Evolutionary conservation across 208 protist genomes (phyloP), one percentile per base, ranked within the genome.

Genomic region (Leishmania major): DNA sequence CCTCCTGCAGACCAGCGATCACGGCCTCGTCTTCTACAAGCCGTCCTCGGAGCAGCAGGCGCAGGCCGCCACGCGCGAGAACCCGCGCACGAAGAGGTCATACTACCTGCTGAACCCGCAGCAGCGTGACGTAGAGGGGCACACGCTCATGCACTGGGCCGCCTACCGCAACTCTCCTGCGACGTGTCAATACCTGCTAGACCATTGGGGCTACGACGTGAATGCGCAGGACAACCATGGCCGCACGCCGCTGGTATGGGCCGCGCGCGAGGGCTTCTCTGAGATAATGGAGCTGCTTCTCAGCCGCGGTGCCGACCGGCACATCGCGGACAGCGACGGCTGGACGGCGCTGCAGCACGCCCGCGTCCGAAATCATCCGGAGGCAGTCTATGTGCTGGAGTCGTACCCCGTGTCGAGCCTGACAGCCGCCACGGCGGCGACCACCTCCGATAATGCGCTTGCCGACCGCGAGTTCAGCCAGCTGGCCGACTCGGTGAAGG

Each of bases 131-230:
- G 72, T 88, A 15, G 83, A 90, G 47, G 91, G 89, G 15, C 94
- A 96, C 87, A 83, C 88, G 17, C 79, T 97, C n/a, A 60, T 96
- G 82, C 92, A 96, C 81, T 97, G 92, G 91, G 91, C 92, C 8
- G 91, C 91, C 17, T 97, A 94, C 80, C 88, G 75, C 31, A 94
- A 95, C 85, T 90, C 83, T 19, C 73, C 85, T 43, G 77, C 88
- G 51, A 88, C 82, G 62, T 92, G 88, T 76, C 86, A 93, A 77
- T 97, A 94, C 83, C 85, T 97, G 55, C n/a, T 94, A 53, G 89
- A 95, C 66, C 84, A 90, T 62, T 96, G 90, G 87, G 74, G 77
- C 25, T 88, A 85, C 64, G 89, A 88, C 40, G 85, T 92, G 47
- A 76, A 95, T 72, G 77, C 76, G 28, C 40, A 66, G 55, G 94